Percentiles rank a stretch among this genome's conserved stretches.
Conservation (phyloP, 306 rosid genomes). For the Pterocarpus macrocarpus region DNA sequence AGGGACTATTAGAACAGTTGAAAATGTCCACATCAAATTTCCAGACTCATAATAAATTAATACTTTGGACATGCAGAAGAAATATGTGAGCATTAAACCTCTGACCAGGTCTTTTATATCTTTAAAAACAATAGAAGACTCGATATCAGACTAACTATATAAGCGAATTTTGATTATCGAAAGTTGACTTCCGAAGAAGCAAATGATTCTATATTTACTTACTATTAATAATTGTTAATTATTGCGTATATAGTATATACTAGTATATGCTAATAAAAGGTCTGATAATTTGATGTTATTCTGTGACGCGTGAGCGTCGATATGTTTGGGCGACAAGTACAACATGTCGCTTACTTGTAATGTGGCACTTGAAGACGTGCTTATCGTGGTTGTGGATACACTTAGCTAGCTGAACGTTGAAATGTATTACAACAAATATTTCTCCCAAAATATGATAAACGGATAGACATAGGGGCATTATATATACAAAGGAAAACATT, state of each 20-base stretch:
- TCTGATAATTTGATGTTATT: neutral
- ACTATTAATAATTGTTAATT: slow-evolving; percentile 17
- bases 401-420: slow-evolving; percentile 23
- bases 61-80: neutral
- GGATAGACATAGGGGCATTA: slow-evolving; percentile 23
- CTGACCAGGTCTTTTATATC: slow-evolving; percentile 14
- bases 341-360: slow-evolving; percentile 11
- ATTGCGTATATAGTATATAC: neutral
- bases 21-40: neutral
- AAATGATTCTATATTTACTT: slow-evolving; percentile 22
- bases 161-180: neutral
- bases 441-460: neutral
- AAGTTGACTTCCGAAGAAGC: slow-evolving; percentile 20
- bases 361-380: slow-evolving; percentile 32
- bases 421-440: neutral
- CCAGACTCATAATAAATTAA: neutral
- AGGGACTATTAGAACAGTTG: neutral
- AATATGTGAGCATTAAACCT: slow-evolving; percentile 19
- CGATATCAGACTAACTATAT: neutral
- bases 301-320: neutral
- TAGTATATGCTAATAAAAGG: slow-evolving; percentile 24
- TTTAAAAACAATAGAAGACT: neutral
- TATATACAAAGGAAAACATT: neutral
- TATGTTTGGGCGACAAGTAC: neutral
- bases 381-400: neutral